Evolutionary conservation across 2,329 filamentous ascomycete species (phyloP).

Genomic region (Fusarium pseudocircinatum): DNA sequence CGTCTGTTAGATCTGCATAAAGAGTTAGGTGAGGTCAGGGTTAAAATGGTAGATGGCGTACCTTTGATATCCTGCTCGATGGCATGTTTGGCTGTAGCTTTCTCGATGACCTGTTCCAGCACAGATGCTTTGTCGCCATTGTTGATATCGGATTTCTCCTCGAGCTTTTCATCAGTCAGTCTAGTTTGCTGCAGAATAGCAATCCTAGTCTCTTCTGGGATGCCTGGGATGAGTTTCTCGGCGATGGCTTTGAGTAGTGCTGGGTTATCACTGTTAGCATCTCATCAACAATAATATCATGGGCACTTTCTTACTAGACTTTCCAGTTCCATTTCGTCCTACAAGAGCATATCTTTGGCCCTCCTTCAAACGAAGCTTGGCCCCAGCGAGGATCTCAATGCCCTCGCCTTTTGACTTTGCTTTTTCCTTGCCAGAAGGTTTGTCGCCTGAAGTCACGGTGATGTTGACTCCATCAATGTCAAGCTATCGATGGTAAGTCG

Average conservation of each 20-base stretch:
- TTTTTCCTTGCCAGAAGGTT: conserved; percentile 61
- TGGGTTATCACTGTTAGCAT: conserved; percentile 44
- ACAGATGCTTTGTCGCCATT: conserved; percentile 54
- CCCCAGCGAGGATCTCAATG: conserved; percentile 75
- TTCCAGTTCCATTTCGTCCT: conserved; percentile 84
- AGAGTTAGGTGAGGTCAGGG: not conserved
- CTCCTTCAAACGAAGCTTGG: conserved; percentile 76
- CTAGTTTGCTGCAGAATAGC: conserved; percentile 75
- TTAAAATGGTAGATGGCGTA: conserved; percentile 39
- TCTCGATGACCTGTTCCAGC: conserved; percentile 74
- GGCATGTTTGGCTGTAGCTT: conserved; percentile 64
- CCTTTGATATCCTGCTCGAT: conserved; percentile 69
- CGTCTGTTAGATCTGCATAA: conserved; percentile 63
- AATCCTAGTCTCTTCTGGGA: conserved; percentile 72
- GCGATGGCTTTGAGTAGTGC: conserved; percentile 79
- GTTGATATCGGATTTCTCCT: conserved; percentile 4
- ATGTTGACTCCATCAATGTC: conserved; percentile 80
- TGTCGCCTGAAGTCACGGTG: conserved; percentile 62
- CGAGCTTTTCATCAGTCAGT: conserved; percentile 47
- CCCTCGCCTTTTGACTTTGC: conserved; percentile 56
- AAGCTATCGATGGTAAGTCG: conserved; percentile 54
- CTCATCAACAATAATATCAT: not conserved
- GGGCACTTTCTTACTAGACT: conserved; percentile 69
- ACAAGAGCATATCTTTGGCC: conserved; percentile 80
- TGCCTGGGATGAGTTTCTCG: conserved; percentile 80